Base-by-base conservation (phyloP, 129 eudicot species). In the Flaveria brownii region DNA sequence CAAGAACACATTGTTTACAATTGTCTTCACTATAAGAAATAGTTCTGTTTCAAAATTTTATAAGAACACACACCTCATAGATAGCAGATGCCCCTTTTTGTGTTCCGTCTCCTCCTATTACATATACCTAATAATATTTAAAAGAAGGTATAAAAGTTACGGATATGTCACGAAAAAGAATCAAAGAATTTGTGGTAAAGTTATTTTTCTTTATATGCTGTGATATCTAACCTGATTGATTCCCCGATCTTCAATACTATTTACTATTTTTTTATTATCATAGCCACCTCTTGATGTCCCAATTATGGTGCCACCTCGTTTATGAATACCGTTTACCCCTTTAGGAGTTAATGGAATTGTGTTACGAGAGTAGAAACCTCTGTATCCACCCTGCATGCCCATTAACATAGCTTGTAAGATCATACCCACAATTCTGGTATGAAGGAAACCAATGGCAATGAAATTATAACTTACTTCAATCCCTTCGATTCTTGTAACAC, bases 21-120 rank as follows among this genome's bases (percentile, higher is more conserved):
- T 28, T 41, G 20, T 43, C 41, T 3, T 65, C 62, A 52, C 12
- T 52, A 43, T 39, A 71, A 72, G 28, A 55, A 67, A 13, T 28
- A 13, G 2, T 73, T 36, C 18, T 80, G 50, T 18, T 63, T 14
- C 1, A 14, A 63, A 63, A 15, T 13, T 23, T 66, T 18, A 62
- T 30, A 49, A 49, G 14, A 49, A 78, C 78, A 47, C 43, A 33
- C 78, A 95, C 99, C 96, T 91, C 96, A 52, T 63, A 95, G 43
- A 95, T 95, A 22, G 83, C 88, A 2, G 93, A 85, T 5, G 97
- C 97, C 67, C 99, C 99, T 72, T 89, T 95, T 72, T 91, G 99
- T 62, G 99, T 95, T 30, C 97, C 99, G 75, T 91, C 99, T 57
- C 99, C 99, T 62, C 99, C 99, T 52, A 95, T 87, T 68, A 95